phyloP scores from a whole-genome alignment of 768 basidiomycete species.

The Tulasnella calospora region DNA sequence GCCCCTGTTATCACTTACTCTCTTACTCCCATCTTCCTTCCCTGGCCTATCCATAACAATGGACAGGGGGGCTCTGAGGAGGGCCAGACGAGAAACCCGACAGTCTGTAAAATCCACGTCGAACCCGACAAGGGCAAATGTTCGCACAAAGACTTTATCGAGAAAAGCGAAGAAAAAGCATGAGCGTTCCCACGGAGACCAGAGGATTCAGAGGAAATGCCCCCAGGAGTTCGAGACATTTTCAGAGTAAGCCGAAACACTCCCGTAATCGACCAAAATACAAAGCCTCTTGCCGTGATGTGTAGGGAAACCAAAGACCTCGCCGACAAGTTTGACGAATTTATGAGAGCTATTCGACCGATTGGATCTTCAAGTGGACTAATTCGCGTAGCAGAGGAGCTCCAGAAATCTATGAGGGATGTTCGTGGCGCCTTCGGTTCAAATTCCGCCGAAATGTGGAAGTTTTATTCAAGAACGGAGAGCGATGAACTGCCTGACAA shows the following conservation, averaged over 20 bases:
- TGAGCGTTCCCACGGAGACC: constrained; percentile 44
- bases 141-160: too few relatives aligned
- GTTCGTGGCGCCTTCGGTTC: constrained; percentile 65
- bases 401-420: constrained; percentile 64
- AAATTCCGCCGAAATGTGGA: constrained; percentile 66
- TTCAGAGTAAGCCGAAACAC: constrained; percentile 44
- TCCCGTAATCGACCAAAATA: background rate
- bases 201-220: constrained; percentile 60
- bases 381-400: constrained; percentile 63
- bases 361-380: constrained; percentile 74
- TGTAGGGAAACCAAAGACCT: constrained; percentile 54
- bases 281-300: background rate
- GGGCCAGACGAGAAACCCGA: too few relatives aligned
- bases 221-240: constrained; percentile 62
- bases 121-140: too few relatives aligned
- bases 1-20: too few relatives aligned
- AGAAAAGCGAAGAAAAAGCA: too few relatives aligned
- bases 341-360: constrained; percentile 71
- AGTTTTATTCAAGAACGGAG: constrained; percentile 43
- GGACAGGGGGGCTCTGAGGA: too few relatives aligned
- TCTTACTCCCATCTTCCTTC: too few relatives aligned
- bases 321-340: constrained; percentile 70
- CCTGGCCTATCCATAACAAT: too few relatives aligned
- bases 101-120: too few relatives aligned
- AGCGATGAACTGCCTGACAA: constrained; percentile 38